Conservation (phyloP, 345 rosid genomes). For the Tarenaya hassleriana region DNA sequence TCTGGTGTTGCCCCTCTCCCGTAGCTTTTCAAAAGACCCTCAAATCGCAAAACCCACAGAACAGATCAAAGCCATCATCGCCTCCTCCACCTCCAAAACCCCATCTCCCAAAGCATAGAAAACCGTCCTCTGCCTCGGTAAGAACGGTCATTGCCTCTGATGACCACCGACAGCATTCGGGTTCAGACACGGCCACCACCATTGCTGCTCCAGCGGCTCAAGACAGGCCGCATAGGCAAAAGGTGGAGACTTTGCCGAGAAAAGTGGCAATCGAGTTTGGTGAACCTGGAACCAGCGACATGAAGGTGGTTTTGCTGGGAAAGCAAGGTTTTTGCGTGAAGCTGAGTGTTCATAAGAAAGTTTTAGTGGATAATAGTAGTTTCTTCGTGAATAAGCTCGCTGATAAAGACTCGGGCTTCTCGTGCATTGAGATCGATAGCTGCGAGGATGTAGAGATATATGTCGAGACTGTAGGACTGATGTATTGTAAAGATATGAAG, state of each 20-base stretch:
- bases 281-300: conserved; percentile 77
- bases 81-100: conserved; percentile 42
- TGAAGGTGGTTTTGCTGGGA: conserved; percentile 77
- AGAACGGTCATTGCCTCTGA: conserved; percentile 48
- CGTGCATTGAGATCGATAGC: conserved; percentile 72
- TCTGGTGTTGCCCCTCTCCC: conserved; percentile 99
- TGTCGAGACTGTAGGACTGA: conserved; percentile 88
- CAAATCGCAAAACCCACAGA: conserved; percentile 55
- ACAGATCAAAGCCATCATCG: conserved; percentile 64
- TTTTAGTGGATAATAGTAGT: conserved; percentile 60
- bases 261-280: conserved; percentile 95
- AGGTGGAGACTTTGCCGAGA: conserved; percentile 70
- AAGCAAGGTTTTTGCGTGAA: conserved; percentile 96
- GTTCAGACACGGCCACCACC: conserved; percentile 32
- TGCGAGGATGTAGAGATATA: conserved; percentile 89
- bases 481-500: conserved; percentile 98
- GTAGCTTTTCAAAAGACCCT: conserved; percentile 78
- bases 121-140: conserved; percentile 41
- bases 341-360: conserved; percentile 76
- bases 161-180: conserved; percentile 37
- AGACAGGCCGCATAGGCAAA: conserved; percentile 63
- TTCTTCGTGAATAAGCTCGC: conserved; percentile 62
- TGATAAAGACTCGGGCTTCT: conserved; percentile 44
- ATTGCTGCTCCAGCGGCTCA: conserved; percentile 39
- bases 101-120: conserved; percentile 42